Evolutionary conservation across 305 asterid species (phyloP).

Genomic region (Rubia tinctorum): DNA sequence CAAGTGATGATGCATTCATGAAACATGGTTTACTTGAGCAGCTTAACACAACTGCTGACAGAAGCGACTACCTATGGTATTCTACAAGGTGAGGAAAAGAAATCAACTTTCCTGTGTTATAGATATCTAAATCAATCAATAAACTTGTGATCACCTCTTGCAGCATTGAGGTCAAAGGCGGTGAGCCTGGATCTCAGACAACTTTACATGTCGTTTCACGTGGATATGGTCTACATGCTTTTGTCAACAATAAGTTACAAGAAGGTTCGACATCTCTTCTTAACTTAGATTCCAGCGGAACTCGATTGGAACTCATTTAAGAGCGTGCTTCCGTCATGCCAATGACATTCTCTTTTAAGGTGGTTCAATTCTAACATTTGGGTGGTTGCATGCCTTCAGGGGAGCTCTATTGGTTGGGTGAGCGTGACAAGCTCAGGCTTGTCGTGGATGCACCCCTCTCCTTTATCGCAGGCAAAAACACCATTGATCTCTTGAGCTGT

Average conservation of each 20-base stretch:
- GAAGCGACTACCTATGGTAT: conserved; percentile 92
- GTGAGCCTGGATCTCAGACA: conserved; percentile 66
- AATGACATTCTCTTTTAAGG: no score
- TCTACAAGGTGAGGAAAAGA: conserved; percentile 12
- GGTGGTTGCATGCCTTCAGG: conserved; percentile 32
- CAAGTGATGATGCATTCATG: conserved; percentile 56
- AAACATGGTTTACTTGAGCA: conserved; percentile 70
- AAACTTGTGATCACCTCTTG: conserved; percentile 8
- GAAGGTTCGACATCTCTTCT: conserved; percentile 44
- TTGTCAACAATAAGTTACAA: conserved; percentile 57
- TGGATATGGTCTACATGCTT: conserved; percentile 73
- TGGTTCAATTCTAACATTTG: background rate
- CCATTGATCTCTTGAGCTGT: conserved; percentile 78
- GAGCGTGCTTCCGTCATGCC: background rate
- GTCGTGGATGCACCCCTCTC: conserved; percentile 61
- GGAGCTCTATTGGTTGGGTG: conserved; percentile 53
- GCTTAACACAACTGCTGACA: conserved; percentile 86
- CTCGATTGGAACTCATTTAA: background rate
- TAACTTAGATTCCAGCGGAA: background rate
- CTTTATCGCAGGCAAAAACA: conserved; percentile 56
- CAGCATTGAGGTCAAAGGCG: conserved; percentile 54
- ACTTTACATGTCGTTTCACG: conserved; percentile 66
- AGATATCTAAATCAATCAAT: background rate
- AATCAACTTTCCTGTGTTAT: background rate
- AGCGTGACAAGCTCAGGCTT: conserved; percentile 35